Evolutionary conservation across 257 asterid species (phyloP), one percentile per base, ranked within the genome.

Genomic region (Solanum sejunctum): DNA sequence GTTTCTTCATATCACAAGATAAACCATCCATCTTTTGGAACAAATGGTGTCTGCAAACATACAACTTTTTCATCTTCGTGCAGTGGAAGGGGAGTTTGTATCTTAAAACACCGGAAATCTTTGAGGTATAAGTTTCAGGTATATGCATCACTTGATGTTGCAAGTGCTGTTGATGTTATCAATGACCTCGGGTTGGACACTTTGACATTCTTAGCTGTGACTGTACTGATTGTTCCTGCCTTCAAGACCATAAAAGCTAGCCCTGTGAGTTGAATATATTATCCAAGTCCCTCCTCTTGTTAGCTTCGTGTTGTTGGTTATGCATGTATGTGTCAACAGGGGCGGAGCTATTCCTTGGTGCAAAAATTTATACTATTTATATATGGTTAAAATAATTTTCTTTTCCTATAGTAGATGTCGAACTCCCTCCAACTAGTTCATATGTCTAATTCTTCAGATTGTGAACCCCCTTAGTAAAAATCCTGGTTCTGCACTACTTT

Each of bases 181-280:
- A 97, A 95, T 87, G 99, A 97, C 88, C 88, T 97, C 87, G 99
- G 98, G 79, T 51, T 93, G 88, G 99, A 97, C 90, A 94, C 99
- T 21, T 88, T 97, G 79, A 97, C 99, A 60, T 95, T 97, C 92
- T 89, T 97, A 90, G 97, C 85, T 54, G 99, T 97, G 45, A 97
- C 98, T 83, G 99, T 97, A 58, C 61, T 95, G 89, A 93, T 97
- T 89, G 97, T 97, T 90, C 99, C 99, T 83, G 97, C 92, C 88
- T 95, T 97, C 90, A 95, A 86, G 88, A 85, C 12, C 89, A 91
- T 97, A 86, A 95, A 92, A 94, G 96, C 99, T 84, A 97, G 99
- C 92, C 98, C 99, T 61, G 99, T 97, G 92, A 93, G 98, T 91
- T 85, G 85, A 66, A 63, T 83, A 49, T 80, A 51, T 47, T 21